A percentile compares a stretch with the other conserved stretches of the same genome.
Evolutionary conservation across 1,139 yeast species (phyloP).

Genomic region (Candida gigantensis): DNA sequence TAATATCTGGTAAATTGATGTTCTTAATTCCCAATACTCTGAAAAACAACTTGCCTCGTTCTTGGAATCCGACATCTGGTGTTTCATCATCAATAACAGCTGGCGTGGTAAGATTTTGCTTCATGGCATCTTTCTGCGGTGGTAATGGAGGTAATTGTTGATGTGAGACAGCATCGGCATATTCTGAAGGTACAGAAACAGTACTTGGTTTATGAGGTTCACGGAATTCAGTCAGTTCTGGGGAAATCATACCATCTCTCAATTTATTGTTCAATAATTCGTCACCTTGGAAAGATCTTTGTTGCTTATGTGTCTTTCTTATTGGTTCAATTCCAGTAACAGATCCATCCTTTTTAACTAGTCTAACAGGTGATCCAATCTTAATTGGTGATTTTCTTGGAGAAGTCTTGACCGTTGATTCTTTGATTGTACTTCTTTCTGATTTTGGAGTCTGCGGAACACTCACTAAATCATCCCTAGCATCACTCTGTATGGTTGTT

Average conservation of each 20-base stretch:
- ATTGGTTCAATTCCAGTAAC: conserved; percentile 27
- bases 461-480: conserved; percentile 7
- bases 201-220: conserved; percentile 22
- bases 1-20: conserved; percentile 58
- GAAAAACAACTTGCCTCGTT: conserved; percentile 74
- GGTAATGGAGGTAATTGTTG: conserved; percentile 14
- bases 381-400: conserved; percentile 35
- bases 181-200: conserved; percentile 33
- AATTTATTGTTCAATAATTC: conserved; percentile 28
- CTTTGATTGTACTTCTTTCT: too few relatives aligned
- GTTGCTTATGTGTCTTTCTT: conserved; percentile 7
- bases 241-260: conserved; percentile 19
- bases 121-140: too few relatives aligned
- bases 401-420: too few relatives aligned
- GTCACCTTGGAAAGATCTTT: conserved; percentile 17
- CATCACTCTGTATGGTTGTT: conserved; percentile 1
- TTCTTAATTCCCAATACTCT: conserved; percentile 61
- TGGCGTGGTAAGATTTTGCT: neutral
- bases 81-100: conserved; percentile 13
- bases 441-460: neutral
- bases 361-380: conserved; percentile 41
- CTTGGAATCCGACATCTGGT: conserved; percentile 26
- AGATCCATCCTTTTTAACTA: conserved; percentile 32
- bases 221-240: conserved; percentile 2
- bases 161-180: conserved; percentile 16